Evolutionary conservation across 2,329 filamentous ascomycete genomes (phyloP), one percentile per base, ranked within the genome.

Genomic region (Xylariaceae sp.): DNA sequence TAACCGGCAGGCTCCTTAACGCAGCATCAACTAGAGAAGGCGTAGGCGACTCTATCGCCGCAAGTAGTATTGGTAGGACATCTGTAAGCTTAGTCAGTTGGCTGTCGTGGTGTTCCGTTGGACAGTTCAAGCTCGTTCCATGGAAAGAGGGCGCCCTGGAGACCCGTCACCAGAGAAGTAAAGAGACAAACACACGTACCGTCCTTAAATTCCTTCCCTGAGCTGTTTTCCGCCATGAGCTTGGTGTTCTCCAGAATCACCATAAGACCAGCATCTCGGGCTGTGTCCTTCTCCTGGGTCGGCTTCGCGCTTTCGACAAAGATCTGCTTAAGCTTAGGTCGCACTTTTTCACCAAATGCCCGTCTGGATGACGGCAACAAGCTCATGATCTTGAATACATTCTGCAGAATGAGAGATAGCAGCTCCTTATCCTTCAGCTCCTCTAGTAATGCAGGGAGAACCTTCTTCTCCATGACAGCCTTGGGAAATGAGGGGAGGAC

Each of bases 131-230:
- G n/a, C n/a, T n/a, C n/a, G n/a, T n/a, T n/a, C n/a, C n/a, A n/a
- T n/a, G n/a, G n/a, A n/a, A n/a, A n/a, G n/a, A n/a, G n/a, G n/a
- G n/a, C n/a, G n/a, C n/a, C n/a, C n/a, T n/a, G n/a, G n/a, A n/a
- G n/a, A n/a, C n/a, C n/a, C n/a, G n/a, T n/a, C n/a, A 13, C 18
- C 29, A 12, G 23, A n/a, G 11, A 5, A 9, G 14, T 28, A 18
- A 35, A 24, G 11, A 11, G 21, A 24, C 11, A n/a, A 24, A 12
- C 30, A 24, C 21, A 5, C 34, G 9, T 60, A 87, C 85, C 83
- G 50, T 97, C 90, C 64, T 95, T 94, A 59, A 97, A 97, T 47
- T 96, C 88, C 54, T 89, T 92, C 3, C 88, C 88, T 1, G 83
- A 81, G 50, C 84, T 92, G 50, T 94, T 95, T 9, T 81, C 78